phyloP scores from a whole-genome alignment of 306 rosid genomes.

The Begonia loranthoides region DNA sequence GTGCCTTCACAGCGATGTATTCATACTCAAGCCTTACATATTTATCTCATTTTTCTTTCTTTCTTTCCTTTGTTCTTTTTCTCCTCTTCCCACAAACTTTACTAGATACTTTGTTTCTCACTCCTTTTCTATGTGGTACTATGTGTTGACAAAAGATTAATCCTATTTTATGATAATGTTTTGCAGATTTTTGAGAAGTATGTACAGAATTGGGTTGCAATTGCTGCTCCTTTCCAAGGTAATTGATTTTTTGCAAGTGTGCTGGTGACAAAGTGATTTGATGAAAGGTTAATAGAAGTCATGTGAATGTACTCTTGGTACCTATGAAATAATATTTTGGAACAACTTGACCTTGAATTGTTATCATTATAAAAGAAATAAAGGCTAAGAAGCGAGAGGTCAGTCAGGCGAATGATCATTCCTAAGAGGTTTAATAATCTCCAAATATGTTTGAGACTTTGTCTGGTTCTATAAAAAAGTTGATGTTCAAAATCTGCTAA shows the following conservation, averaged over 20 bases:
- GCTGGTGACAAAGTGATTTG: not conserved
- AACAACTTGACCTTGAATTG: too few species aligned
- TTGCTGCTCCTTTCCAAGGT: constrained; percentile 95
- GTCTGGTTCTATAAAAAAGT: too few species aligned
- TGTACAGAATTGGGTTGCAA: constrained; percentile 91
- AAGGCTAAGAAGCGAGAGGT: too few species aligned
- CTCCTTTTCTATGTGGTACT: not conserved
- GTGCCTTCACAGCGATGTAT: constrained; percentile 72
- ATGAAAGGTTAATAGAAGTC: not conserved
- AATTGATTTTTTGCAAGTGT: not conserved
- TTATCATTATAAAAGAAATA: too few species aligned
- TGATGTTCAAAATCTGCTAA: too few species aligned
- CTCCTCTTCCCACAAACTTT: not conserved
- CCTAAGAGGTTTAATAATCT: too few species aligned
- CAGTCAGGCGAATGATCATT: too few species aligned
- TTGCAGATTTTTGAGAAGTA: constrained; percentile 93
- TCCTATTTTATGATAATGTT: constrained; percentile 9
- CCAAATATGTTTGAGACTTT: too few species aligned
- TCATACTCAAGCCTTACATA: constrained; percentile 4
- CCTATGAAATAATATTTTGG: too few species aligned
- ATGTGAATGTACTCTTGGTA: too few species aligned
- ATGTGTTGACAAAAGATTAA: constrained; percentile 5
- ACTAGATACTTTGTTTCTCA: too few species aligned
- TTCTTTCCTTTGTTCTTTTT: constrained; percentile 14
- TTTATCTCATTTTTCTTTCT: constrained; percentile 5